phyloP scores from a whole-genome alignment of 306 rosid species.

The Vigna nakashimae region DNA sequence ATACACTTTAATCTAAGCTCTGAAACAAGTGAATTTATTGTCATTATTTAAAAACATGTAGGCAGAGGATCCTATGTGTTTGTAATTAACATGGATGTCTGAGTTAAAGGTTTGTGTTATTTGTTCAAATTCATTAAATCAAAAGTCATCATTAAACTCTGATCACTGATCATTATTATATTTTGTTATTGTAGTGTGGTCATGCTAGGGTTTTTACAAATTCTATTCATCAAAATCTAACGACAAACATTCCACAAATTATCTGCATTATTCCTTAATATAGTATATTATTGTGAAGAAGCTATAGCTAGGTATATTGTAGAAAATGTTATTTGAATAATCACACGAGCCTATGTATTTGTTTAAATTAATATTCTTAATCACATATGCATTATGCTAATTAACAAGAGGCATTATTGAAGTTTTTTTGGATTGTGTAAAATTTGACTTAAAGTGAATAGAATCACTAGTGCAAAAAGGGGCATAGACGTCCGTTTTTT shows the following conservation, averaged over 20 bases:
- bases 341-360: background rate
- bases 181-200: slow-evolving; percentile 24
- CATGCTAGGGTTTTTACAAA: background rate
- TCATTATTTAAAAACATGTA: background rate
- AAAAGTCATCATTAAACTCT: slow-evolving; percentile 2
- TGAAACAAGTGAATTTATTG: slow-evolving; percentile 15
- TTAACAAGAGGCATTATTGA: background rate
- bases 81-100: slow-evolving; percentile 4
- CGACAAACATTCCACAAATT: slow-evolving; percentile 35
- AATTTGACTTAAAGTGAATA: background rate
- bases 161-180: slow-evolving; percentile 18
- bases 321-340: background rate
- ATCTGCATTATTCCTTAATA: slow-evolving; percentile 6
- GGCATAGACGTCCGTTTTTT: too few relatives aligned
- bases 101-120: slow-evolving; percentile 27
- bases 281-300: background rate
- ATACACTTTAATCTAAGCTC: background rate
- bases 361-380: background rate
- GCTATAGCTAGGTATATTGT: background rate
- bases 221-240: slow-evolving; percentile 21
- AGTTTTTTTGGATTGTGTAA: background rate
- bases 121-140: slow-evolving; percentile 8
- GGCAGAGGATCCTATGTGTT: slow-evolving; percentile 40
- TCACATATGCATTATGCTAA: background rate
- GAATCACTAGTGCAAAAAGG: too few relatives aligned